phyloP scores from a whole-genome alignment of 768 basidiomycete genomes.

The Mycena vulgaris region DNA sequence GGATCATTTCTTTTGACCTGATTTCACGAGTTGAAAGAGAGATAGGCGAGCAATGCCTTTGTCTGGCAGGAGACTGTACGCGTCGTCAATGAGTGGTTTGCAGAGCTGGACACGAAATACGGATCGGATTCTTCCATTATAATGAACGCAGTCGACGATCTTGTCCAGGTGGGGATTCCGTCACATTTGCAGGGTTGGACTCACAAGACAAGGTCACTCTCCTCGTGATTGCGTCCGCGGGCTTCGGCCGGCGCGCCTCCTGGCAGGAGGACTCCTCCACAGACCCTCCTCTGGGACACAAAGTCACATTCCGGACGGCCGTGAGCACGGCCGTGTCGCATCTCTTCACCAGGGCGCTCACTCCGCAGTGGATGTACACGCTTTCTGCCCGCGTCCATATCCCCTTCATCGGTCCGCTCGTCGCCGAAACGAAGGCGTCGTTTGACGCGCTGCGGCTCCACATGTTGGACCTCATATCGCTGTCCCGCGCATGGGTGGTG shows the following conservation, averaged over 20 bases:
- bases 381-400: constrained; percentile 48
- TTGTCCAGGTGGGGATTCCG: not conserved
- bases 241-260: constrained; percentile 56
- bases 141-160: not conserved
- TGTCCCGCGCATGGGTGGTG: constrained; percentile 54
- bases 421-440: constrained; percentile 46
- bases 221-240: constrained; percentile 57
- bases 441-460: constrained; percentile 57
- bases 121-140: not conserved
- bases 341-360: constrained; percentile 48
- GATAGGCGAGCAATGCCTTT: constrained; percentile 60
- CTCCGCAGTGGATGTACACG: constrained; percentile 54
- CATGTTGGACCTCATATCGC: constrained; percentile 58
- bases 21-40: too few species aligned
- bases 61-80: constrained; percentile 64
- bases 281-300: constrained; percentile 48
- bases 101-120: constrained; percentile 47
- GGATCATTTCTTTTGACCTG: too few species aligned
- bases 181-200: not conserved
- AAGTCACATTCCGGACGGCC: constrained; percentile 54
- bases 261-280: constrained; percentile 49
- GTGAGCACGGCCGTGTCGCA: constrained; percentile 47
- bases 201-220: constrained; percentile 44
- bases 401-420: constrained; percentile 52
- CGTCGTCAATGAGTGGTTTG: constrained; percentile 60